Percentiles rank a stretch among this genome's conserved stretches.
Conservation (phyloP, 169 alveolate genomes). For the Eimeria falciformis region DNA sequence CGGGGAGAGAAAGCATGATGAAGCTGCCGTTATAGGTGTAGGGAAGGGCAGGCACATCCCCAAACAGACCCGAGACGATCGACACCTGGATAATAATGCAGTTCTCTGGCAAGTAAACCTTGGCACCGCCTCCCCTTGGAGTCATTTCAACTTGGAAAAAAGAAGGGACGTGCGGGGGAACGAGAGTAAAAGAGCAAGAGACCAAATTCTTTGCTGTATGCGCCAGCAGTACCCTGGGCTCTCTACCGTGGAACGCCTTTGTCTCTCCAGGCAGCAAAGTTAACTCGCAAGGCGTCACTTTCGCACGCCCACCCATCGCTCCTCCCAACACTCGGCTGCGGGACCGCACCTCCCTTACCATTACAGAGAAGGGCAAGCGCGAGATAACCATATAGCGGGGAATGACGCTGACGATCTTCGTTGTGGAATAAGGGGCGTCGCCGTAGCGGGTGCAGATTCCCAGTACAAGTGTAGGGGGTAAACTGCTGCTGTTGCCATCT, state of each 20-base stretch:
- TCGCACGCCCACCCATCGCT: constrained; percentile 59
- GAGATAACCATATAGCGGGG: constrained; percentile 86
- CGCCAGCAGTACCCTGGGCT: constrained; percentile 56
- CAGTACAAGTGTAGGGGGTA: constrained; percentile 70
- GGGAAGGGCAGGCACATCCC: constrained; percentile 86
- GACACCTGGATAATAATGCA: constrained; percentile 84
- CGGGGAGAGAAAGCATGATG: constrained; percentile 85
- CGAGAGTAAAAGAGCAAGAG: constrained; percentile 82
- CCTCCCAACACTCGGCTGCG: constrained; percentile 55
- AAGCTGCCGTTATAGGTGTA: constrained; percentile 88
- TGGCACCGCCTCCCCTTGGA: background rate
- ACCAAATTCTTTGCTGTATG: constrained; percentile 10
- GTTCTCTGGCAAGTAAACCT: constrained; percentile 42
- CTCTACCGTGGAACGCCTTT: constrained; percentile 73
- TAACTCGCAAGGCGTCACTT: constrained; percentile 62
- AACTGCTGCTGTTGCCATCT: constrained; percentile 41
- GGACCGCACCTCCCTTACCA: constrained; percentile 76
- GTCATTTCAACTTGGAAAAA: constrained; percentile 84
- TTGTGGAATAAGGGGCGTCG: constrained; percentile 85
- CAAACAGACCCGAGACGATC: constrained; percentile 86
- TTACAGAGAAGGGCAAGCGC: constrained; percentile 85
- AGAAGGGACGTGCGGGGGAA: constrained; percentile 84
- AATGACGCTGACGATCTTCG: constrained; percentile 87
- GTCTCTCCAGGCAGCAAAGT: constrained; percentile 60
- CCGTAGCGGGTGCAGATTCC: constrained; percentile 89